phyloP scores from a whole-genome alignment of 1,284 basidiomycete genomes.

The Coriolopsis trogii region DNA sequence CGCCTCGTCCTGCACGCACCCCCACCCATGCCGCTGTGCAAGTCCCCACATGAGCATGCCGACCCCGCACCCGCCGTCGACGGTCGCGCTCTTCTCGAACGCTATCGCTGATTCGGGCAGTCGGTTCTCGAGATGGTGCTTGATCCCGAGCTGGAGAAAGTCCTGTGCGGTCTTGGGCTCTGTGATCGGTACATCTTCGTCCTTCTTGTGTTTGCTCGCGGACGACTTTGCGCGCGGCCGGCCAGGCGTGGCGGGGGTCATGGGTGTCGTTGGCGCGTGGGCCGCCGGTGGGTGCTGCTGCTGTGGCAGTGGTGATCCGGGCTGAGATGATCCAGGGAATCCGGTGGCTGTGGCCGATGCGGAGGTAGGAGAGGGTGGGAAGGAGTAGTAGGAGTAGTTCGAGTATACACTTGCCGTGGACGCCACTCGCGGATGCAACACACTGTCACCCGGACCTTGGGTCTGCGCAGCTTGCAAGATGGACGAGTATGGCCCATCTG shows the following conservation, averaged over 20 bases:
- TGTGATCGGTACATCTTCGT: background rate
- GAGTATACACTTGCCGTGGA: slow-evolving; percentile 60
- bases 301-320: slow-evolving; percentile 17
- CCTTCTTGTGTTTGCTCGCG: background rate
- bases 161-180: slow-evolving; percentile 52
- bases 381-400: slow-evolving; percentile 64
- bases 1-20: slow-evolving; percentile 75
- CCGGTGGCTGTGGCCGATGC: background rate
- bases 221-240: slow-evolving; percentile 4
- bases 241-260: slow-evolving; percentile 9
- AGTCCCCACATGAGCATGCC: slow-evolving; percentile 95
- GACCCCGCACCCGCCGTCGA: slow-evolving; percentile 80
- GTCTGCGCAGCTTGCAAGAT: slow-evolving; percentile 2
- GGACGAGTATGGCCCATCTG: background rate
- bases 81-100: slow-evolving; percentile 81
- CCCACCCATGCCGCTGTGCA: slow-evolving; percentile 89
- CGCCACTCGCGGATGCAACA: slow-evolving; percentile 6
- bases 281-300: slow-evolving; percentile 15
- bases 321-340: background rate
- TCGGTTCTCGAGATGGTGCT: slow-evolving; percentile 79
- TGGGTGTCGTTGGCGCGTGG: slow-evolving; percentile 16
- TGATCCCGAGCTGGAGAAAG: slow-evolving; percentile 77
- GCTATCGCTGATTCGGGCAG: slow-evolving; percentile 73
- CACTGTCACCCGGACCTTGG: background rate
- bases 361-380: slow-evolving; percentile 31